Conservation (phyloP, 129 eudicot genomes). For the Escallonia herrerae region DNA sequence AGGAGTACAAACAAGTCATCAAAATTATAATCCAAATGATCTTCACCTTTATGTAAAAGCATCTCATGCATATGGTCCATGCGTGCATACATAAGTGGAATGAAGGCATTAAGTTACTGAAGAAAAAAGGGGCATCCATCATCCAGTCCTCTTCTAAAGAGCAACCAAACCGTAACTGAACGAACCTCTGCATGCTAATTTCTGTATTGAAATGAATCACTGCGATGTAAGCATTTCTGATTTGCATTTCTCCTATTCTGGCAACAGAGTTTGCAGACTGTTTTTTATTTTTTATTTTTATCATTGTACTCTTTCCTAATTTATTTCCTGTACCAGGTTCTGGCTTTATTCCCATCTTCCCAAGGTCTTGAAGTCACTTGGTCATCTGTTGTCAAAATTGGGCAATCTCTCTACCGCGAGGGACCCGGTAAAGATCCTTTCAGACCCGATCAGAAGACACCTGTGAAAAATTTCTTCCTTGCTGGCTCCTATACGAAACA, state of each 20-base stretch:
- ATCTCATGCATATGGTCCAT: too few species aligned
- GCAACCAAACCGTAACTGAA: too few species aligned
- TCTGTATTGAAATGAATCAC: not conserved
- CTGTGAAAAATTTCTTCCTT: conserved; percentile 81
- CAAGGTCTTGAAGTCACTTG: conserved; percentile 89
- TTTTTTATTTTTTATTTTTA: too few species aligned
- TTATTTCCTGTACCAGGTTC: conserved; percentile 38
- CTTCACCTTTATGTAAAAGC: too few species aligned
- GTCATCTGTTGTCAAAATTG: conserved; percentile 95
- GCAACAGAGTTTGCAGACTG: too few species aligned
- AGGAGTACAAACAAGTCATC: too few species aligned
- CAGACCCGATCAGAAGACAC: conserved; percentile 97
- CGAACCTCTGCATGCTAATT: not conserved
- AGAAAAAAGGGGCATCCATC: too few species aligned
- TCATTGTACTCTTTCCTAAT: not conserved
- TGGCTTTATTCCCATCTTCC: conserved; percentile 84
- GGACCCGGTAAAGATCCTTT: conserved; percentile 98
- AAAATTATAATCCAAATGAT: too few species aligned
- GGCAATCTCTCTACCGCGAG: conserved; percentile 85
- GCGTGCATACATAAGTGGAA: too few species aligned
- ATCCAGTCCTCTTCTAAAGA: too few species aligned
- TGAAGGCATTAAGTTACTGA: too few species aligned
- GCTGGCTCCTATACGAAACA: conserved; percentile 97
- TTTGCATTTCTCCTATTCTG: not conserved
- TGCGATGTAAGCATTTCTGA: too few species aligned